phyloP scores from a whole-genome alignment of 1,284 basidiomycete species.

The Mycena sp. region DNA sequence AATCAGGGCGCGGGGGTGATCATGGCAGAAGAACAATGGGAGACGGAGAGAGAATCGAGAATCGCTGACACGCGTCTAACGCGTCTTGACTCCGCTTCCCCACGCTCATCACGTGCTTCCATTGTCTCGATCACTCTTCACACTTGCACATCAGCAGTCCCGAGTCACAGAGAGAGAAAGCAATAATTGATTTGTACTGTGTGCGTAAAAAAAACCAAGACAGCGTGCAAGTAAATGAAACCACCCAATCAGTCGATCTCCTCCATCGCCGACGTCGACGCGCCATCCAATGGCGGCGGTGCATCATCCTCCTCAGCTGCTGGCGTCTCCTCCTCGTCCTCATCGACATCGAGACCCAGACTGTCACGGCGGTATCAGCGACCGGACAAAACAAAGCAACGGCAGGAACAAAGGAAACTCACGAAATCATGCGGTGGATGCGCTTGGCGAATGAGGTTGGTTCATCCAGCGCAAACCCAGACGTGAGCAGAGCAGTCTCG shows the following conservation, averaged over 20 bases:
- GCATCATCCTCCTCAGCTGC: constrained; percentile 51
- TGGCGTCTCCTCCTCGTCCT: constrained; percentile 63
- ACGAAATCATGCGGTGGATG: constrained; percentile 96
- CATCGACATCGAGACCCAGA: constrained; percentile 86
- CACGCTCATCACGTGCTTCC: background rate
- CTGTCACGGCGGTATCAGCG: constrained; percentile 40
- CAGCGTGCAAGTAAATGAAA: constrained; percentile 5
- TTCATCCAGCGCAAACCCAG: constrained; percentile 95
- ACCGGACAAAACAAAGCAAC: constrained; percentile 6
- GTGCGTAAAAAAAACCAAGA: constrained; percentile 17
- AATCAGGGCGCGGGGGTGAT: constrained; percentile 15
- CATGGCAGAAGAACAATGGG: constrained; percentile 22
- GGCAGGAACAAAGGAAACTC: constrained; percentile 33
- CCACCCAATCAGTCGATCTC: constrained; percentile 74
- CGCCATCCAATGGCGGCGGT: constrained; percentile 61
- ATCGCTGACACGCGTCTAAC: background rate
- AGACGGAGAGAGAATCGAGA: background rate
- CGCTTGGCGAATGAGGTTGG: constrained; percentile 96
- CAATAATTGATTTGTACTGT: background rate
- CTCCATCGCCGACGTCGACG: constrained; percentile 83
- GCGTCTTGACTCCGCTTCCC: background rate
- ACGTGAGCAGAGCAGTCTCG: constrained; percentile 95
- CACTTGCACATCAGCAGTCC: constrained; percentile 8
- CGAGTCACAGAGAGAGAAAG: background rate
- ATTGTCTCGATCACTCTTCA: constrained; percentile 17